phyloP scores from a whole-genome alignment of 768 basidiomycete genomes.

The Trametes cingulata region DNA sequence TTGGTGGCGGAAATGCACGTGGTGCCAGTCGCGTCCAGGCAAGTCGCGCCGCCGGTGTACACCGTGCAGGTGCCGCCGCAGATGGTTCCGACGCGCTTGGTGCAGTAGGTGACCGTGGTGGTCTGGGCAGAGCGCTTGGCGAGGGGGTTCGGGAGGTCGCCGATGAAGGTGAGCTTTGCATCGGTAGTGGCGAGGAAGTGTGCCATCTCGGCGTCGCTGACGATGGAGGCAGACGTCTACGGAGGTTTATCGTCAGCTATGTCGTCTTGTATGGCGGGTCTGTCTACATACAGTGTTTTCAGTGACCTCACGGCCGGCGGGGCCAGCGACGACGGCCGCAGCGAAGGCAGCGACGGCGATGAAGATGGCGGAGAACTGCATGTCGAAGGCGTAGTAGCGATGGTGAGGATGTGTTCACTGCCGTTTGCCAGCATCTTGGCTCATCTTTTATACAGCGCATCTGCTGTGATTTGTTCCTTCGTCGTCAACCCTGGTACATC shows the following conservation, averaged over 20 bases:
- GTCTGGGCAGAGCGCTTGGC: slow-evolving; percentile 20
- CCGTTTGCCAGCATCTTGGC: too few relatives aligned
- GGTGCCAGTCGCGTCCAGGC: slow-evolving; percentile 32
- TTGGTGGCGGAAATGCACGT: slow-evolving; percentile 33
- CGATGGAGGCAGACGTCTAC: neutral
- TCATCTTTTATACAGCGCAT: too few relatives aligned
- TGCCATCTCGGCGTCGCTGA: slow-evolving; percentile 10
- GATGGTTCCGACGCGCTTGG: slow-evolving; percentile 19
- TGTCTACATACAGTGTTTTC: neutral
- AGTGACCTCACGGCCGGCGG: neutral
- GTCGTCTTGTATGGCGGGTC: neutral
- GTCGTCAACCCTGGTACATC: too few relatives aligned
- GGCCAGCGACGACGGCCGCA: neutral
- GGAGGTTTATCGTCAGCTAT: neutral
- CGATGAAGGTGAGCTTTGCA: slow-evolving; percentile 27
- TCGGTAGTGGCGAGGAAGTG: slow-evolving; percentile 22
- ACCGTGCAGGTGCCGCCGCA: slow-evolving; percentile 37
- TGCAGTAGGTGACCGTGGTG: slow-evolving; percentile 35
- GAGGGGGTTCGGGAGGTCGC: slow-evolving; percentile 23
- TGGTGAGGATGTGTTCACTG: too few relatives aligned
- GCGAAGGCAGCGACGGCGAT: neutral
- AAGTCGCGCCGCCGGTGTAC: slow-evolving; percentile 31
- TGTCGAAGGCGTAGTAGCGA: neutral
- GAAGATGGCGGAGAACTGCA: slow-evolving; percentile 6
- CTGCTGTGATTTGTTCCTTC: too few relatives aligned